Evolutionary conservation across 1,284 basidiomycete genomes (phyloP).

Genomic region (Boletellus deceptivus): DNA sequence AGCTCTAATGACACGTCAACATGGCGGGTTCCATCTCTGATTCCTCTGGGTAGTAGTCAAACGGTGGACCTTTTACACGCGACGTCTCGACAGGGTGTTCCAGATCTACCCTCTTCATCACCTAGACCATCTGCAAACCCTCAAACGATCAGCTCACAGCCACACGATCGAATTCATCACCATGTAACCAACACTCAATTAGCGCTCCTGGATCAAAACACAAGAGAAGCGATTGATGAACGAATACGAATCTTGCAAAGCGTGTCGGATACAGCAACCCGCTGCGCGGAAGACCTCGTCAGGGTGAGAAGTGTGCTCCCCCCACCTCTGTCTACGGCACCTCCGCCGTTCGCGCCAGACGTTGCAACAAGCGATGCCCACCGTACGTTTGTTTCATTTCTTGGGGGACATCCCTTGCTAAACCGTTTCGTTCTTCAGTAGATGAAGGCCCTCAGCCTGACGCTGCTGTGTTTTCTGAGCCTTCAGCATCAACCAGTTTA

Average conservation of each 20-base stretch:
- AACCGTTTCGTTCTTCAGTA: slow-evolving; percentile 9
- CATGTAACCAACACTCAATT: slow-evolving; percentile 58
- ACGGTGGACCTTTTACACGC: slow-evolving; percentile 2
- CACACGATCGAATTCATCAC: slow-evolving; percentile 32
- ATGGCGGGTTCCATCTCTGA: slow-evolving; percentile 45
- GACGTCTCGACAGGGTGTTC: slow-evolving; percentile 2
- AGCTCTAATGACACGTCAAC: slow-evolving; percentile 12
- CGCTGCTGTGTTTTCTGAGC: not conserved
- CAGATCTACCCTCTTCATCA: not conserved
- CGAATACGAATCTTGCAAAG: slow-evolving; percentile 72
- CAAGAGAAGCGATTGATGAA: slow-evolving; percentile 80
- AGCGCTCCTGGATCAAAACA: slow-evolving; percentile 56
- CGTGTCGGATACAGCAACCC: slow-evolving; percentile 66
- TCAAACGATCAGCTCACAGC: not conserved
- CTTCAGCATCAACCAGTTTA: slow-evolving; percentile 1
- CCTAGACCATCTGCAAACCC: not conserved
- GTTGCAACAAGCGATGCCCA: slow-evolving; percentile 5
- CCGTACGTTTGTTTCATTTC: slow-evolving; percentile 14
- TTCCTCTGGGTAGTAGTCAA: slow-evolving; percentile 47
- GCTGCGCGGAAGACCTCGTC: slow-evolving; percentile 75
- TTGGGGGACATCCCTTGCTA: not conserved
- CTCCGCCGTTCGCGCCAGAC: slow-evolving; percentile 1
- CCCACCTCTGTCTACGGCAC: slow-evolving; percentile 13
- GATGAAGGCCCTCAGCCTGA: not conserved
- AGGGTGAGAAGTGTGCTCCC: slow-evolving; percentile 71